phyloP scores from a whole-genome alignment of 352 stramenopile genomes.

The Globisporangium nodosum region DNA sequence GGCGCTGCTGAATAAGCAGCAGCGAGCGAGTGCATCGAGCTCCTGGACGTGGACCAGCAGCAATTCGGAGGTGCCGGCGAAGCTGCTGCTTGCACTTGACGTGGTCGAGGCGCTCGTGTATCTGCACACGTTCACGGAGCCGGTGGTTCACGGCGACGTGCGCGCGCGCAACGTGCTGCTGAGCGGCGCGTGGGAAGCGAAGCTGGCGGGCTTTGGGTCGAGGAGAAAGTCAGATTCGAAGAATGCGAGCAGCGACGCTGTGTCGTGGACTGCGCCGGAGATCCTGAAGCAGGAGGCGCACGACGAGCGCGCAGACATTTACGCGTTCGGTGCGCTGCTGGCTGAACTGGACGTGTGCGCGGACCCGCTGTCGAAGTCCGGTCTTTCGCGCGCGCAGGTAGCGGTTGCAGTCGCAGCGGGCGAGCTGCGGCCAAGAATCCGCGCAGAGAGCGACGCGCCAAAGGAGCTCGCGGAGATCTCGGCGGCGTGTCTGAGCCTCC shows the following conservation, averaged over 20 bases:
- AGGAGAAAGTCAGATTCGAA: slow-evolving; percentile 1
- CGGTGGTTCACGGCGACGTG: slow-evolving; percentile 12
- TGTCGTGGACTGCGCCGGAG: slow-evolving; percentile 26
- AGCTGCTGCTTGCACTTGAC: slow-evolving; percentile 25
- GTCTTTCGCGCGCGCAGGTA: not conserved
- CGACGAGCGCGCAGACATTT: slow-evolving; percentile 19
- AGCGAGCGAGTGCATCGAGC: not conserved
- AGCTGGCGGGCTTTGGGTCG: slow-evolving; percentile 11
- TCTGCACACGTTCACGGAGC: slow-evolving; percentile 19
- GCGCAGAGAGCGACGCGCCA: not conserved
- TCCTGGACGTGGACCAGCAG: slow-evolving; percentile 14
- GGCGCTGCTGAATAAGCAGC: slow-evolving; percentile 8
- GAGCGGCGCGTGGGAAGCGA: slow-evolving; percentile 13
- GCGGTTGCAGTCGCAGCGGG: not conserved
- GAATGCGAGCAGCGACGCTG: slow-evolving; percentile 10
- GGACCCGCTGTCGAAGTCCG: not conserved
- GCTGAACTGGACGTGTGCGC: not conserved
- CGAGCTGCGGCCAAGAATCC: not conserved
- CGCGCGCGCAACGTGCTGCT: slow-evolving; percentile 15
- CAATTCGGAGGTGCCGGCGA: slow-evolving; percentile 18
- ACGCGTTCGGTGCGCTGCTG: slow-evolving; percentile 17
- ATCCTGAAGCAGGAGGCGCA: slow-evolving; percentile 21
- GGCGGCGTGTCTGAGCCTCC: not conserved
- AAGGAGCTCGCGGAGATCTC: not conserved
- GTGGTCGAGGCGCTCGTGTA: slow-evolving; percentile 38